Conservation (phyloP, 768 basidiomycete genomes). For the Rhodotorula sphaerocarpa region DNA sequence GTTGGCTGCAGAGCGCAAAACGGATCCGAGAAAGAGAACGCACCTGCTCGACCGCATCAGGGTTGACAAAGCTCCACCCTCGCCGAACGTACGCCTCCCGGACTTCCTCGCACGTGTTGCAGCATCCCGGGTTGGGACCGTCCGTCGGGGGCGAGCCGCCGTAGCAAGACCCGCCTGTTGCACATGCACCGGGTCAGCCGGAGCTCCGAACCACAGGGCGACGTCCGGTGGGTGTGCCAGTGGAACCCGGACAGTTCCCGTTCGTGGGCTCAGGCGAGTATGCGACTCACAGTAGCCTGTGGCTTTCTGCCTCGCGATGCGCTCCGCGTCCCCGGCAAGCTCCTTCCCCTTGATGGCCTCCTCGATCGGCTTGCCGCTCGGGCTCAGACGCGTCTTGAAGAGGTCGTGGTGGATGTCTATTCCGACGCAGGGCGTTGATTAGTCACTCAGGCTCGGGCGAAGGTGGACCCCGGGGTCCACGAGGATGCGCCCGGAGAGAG, state of each 20-base stretch:
- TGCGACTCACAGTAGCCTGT: constrained; percentile 40
- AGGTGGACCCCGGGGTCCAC: no score
- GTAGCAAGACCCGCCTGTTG: constrained; percentile 84
- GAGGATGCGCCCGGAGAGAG: no score
- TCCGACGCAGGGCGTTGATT: no score
- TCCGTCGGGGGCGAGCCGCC: constrained; percentile 61
- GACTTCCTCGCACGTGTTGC: constrained; percentile 92
- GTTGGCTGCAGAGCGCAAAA: not conserved
- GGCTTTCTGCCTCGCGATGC: constrained; percentile 55
- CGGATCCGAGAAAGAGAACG: constrained; percentile 33
- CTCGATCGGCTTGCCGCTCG: constrained; percentile 52
- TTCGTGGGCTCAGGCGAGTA: no score
- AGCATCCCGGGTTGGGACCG: constrained; percentile 58
- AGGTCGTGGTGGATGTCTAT: constrained; percentile 74
- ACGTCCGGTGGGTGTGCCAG: no score
- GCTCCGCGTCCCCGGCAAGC: constrained; percentile 79
- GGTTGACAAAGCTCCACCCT: constrained; percentile 91
- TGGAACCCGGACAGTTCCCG: no score
- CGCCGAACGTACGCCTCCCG: constrained; percentile 77
- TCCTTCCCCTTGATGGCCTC: constrained; percentile 45
- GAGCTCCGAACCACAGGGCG: no score
- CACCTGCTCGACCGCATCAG: constrained; percentile 87
- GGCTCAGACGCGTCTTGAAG: constrained; percentile 66
- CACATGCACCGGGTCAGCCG: constrained; percentile 5
- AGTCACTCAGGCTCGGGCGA: no score